Evolutionary conservation across 129 eudicot species (phyloP).

Genomic region (Centrapalus pauciflorus): DNA sequence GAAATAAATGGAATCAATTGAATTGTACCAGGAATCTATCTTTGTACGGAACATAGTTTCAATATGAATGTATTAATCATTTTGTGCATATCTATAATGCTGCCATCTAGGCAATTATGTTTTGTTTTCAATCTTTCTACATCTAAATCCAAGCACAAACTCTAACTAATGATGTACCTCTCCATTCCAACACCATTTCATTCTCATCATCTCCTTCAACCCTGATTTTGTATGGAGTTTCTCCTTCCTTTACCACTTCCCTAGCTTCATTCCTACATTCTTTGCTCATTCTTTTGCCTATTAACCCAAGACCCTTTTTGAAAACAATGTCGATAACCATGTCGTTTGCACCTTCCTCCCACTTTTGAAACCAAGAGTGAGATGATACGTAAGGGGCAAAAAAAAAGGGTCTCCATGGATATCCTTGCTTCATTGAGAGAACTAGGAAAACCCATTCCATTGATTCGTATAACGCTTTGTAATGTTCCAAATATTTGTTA

Average conservation of each 20-base stretch:
- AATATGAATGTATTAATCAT: not conserved
- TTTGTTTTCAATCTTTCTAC: not conserved
- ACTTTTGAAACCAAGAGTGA: not conserved
- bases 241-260: slow-evolving; percentile 32
- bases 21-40: not conserved
- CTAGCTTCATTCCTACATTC: slow-evolving; percentile 34
- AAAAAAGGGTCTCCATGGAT: slow-evolving; percentile 30
- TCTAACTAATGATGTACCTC: slow-evolving; percentile 32
- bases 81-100: not conserved
- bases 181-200: slow-evolving; percentile 41
- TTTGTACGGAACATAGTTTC: no score
- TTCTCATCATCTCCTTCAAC: slow-evolving; percentile 24
- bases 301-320: not conserved
- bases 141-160: slow-evolving; percentile 47
- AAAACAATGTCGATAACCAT: not conserved
- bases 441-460: slow-evolving; percentile 15
- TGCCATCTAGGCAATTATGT: not conserved
- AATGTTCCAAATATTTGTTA: slow-evolving; percentile 12
- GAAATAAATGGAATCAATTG: not conserved
- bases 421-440: slow-evolving; percentile 26
- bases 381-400: slow-evolving; percentile 26
- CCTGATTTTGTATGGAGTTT: slow-evolving; percentile 23
- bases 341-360: slow-evolving; percentile 18
- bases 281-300: slow-evolving; percentile 6
- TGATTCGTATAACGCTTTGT: slow-evolving; percentile 22